Evolutionary conservation across 2,329 filamentous ascomycete genomes (phyloP).

Genomic region (Epichloe amarillans): DNA sequence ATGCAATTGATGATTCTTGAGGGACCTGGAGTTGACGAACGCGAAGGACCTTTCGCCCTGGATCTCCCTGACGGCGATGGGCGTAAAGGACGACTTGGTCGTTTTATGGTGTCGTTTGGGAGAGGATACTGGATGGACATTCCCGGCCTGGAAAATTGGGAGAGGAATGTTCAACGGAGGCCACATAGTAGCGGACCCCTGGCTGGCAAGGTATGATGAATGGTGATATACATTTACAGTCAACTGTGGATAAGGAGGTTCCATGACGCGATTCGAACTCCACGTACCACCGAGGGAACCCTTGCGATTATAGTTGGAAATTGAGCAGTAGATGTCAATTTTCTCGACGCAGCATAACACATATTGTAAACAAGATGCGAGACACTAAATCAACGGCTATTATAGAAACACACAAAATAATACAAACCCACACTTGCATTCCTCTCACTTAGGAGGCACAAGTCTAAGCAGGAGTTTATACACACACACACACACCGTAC

Average conservation of each 20-base stretch:
- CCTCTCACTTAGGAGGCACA: too few relatives aligned
- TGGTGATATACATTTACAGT: neutral
- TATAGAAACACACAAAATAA: too few relatives aligned
- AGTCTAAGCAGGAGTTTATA: too few relatives aligned
- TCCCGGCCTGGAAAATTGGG: conserved; percentile 54
- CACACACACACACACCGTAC: too few relatives aligned
- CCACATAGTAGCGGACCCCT: conserved; percentile 29
- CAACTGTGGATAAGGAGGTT: neutral
- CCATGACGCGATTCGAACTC: conserved; percentile 9
- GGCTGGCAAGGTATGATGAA: conserved; percentile 20
- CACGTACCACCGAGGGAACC: neutral
- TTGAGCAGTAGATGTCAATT: too few relatives aligned
- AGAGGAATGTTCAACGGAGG: conserved; percentile 43
- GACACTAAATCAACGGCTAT: too few relatives aligned
- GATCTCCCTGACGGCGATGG: conserved; percentile 64
- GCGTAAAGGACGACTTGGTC: conserved; percentile 66
- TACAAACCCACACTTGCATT: too few relatives aligned
- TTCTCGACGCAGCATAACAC: too few relatives aligned
- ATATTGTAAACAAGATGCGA: too few relatives aligned
- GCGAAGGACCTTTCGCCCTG: conserved; percentile 54
- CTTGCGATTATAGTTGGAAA: too few relatives aligned
- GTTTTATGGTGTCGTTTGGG: conserved; percentile 61
- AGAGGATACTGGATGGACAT: conserved; percentile 72
- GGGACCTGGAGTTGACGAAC: conserved; percentile 29
- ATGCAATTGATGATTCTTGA: conserved; percentile 35